phyloP scores from a whole-genome alignment of 2,329 filamentous ascomycete species.

The Pseudogymnoascus sp. region DNA sequence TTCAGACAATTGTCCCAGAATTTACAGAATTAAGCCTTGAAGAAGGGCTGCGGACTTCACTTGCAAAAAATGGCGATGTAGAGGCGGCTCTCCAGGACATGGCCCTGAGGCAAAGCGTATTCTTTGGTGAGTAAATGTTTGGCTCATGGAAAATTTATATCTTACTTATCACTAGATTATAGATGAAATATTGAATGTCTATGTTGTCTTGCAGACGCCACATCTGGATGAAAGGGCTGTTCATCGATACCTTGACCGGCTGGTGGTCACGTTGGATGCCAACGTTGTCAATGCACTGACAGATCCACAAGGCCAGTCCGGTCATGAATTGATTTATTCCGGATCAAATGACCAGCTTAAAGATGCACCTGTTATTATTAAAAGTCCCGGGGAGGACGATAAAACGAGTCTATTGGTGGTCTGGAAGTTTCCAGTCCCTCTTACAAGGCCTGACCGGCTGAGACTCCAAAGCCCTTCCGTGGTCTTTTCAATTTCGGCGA shows the following conservation, averaged over 20 bases:
- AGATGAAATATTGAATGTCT: constrained; percentile 69
- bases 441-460: constrained; percentile 49
- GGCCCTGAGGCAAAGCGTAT: constrained; percentile 55
- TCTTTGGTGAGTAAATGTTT: constrained; percentile 56
- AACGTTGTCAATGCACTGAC: constrained; percentile 52
- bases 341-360: constrained; percentile 43
- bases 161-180: constrained; percentile 44
- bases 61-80: constrained; percentile 15
- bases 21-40: constrained; percentile 49
- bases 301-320: constrained; percentile 33
- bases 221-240: constrained; percentile 50
- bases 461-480: constrained; percentile 60
- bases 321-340: constrained; percentile 54
- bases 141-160: constrained; percentile 27
- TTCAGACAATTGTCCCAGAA: constrained; percentile 55
- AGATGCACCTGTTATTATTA: constrained; percentile 43
- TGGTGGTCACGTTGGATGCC: constrained; percentile 61
- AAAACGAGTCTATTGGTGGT: constrained; percentile 44
- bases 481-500: constrained; percentile 57
- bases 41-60: constrained; percentile 39
- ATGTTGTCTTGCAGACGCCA: constrained; percentile 61
- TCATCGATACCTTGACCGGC: constrained; percentile 50
- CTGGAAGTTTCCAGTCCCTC: constrained; percentile 55
- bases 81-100: constrained; percentile 44
- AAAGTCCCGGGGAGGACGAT: constrained; percentile 34